Conservation (phyloP, 2,329 filamentous ascomycete species). For the Fusarium ambrosium region DNA sequence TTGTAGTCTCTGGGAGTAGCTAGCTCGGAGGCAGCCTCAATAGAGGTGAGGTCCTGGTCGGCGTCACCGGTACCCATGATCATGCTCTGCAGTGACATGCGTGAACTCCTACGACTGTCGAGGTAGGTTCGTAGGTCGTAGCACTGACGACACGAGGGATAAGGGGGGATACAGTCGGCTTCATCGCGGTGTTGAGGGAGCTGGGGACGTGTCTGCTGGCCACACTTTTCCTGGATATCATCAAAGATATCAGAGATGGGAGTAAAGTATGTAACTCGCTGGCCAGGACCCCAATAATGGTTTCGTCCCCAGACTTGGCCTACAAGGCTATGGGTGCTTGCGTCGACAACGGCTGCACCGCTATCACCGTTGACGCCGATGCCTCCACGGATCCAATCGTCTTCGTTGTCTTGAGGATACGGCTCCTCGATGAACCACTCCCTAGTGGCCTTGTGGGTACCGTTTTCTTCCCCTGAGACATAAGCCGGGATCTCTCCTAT, state of each 20-base stretch:
- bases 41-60: conserved; percentile 57
- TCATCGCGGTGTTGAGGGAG: conserved; percentile 59
- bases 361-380: conserved; percentile 61
- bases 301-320: conserved; percentile 62
- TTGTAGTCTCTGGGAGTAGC: conserved; percentile 57
- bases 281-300: conserved; percentile 58
- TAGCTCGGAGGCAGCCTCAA: conserved; percentile 56
- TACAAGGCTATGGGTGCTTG: conserved; percentile 54
- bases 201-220: conserved; percentile 54
- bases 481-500: conserved; percentile 61
- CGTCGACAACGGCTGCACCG: conserved; percentile 59
- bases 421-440: conserved; percentile 63
- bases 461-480: conserved; percentile 55
- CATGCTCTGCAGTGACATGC: conserved; percentile 59
- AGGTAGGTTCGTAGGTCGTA: conserved; percentile 58
- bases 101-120: conserved; percentile 58
- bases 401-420: conserved; percentile 53
- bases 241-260: conserved; percentile 60
- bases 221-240: conserved; percentile 61
- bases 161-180: conserved; percentile 55
- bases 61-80: conserved; percentile 53
- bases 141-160: conserved; percentile 58
- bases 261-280: conserved; percentile 59
- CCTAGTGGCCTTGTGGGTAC: conserved; percentile 58
- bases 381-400: conserved; percentile 61